Conservation (phyloP, 2,329 filamentous ascomycete species). For the Fusarium sp. region DNA sequence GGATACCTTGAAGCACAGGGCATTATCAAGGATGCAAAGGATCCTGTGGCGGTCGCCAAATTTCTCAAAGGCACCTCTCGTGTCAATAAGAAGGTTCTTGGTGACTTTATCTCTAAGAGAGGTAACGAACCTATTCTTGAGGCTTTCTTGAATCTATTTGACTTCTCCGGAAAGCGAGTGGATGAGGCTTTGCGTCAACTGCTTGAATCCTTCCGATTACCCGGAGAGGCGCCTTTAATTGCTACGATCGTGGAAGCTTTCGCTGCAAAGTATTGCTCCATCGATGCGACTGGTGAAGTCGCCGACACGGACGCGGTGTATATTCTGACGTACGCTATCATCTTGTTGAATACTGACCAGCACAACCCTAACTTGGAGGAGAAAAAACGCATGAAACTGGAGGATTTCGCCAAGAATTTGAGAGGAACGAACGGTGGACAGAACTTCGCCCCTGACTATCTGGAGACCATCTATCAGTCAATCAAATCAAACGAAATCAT, state of each 20-base stretch:
- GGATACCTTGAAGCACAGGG: conserved; percentile 87
- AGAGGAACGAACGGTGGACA: conserved; percentile 87
- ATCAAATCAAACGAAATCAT: conserved; percentile 97
- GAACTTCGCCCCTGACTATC: conserved; percentile 85
- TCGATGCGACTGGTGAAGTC: conserved; percentile 77
- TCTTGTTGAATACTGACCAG: conserved; percentile 97
- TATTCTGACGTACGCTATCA: conserved; percentile 93
- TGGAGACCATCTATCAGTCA: conserved; percentile 88
- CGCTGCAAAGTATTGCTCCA: conserved; percentile 83
- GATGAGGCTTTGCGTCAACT: conserved; percentile 90
- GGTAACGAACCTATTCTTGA: conserved; percentile 87
- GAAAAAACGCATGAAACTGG: conserved; percentile 83
- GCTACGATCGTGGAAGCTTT: conserved; percentile 92
- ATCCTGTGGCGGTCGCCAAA: conserved; percentile 82
- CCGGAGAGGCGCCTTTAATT: conserved; percentile 92
- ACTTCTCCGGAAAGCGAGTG: conserved; percentile 86
- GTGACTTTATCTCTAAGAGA: conserved; percentile 93
- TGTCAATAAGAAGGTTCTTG: conserved; percentile 89
- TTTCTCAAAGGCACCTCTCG: conserved; percentile 90
- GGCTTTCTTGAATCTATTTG: conserved; percentile 87
- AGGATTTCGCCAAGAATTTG: conserved; percentile 89
- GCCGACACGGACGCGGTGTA: conserved; percentile 89
- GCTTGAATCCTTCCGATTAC: conserved; percentile 92
- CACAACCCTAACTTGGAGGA: conserved; percentile 91
- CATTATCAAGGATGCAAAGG: conserved; percentile 80